These are phyloP conservation scores for Penicillium nucicola DNA, from an alignment of 495 filamentous ascomycete species.

Conservation along the genomic window DNA sequence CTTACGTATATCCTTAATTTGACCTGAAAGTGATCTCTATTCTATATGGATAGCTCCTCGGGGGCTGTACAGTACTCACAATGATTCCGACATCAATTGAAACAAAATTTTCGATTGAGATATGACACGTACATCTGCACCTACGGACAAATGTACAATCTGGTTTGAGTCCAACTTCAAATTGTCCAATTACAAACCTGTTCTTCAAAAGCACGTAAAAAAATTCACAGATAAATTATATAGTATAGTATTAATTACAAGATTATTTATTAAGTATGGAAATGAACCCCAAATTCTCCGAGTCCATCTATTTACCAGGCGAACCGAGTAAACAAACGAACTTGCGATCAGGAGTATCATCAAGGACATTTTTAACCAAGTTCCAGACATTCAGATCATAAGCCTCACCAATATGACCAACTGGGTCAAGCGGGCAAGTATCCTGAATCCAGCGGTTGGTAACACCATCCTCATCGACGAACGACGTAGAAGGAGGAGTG, in stretches of 20 bases:
- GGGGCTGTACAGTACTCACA: too few relatives aligned
- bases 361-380: slow-evolving; percentile 49
- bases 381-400: slow-evolving; percentile 56
- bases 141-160: too few relatives aligned
- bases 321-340: slow-evolving; percentile 38
- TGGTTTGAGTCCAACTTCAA: too few relatives aligned
- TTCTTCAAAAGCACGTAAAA: too few relatives aligned
- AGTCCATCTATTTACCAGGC: slow-evolving; percentile 26
- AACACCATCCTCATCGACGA: slow-evolving; percentile 45
- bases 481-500: slow-evolving; percentile 39
- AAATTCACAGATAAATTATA: too few relatives aligned
- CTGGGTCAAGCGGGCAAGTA: slow-evolving; percentile 42
- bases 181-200: too few relatives aligned
- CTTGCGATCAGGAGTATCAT: slow-evolving; percentile 30
- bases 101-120: too few relatives aligned
- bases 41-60: too few relatives aligned
- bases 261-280: slow-evolving; percentile 6
- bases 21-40: too few relatives aligned
- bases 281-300: not conserved
- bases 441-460: slow-evolving; percentile 46
- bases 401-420: slow-evolving; percentile 52
- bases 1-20: too few relatives aligned
- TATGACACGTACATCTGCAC: too few relatives aligned
- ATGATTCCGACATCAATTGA: too few relatives aligned
- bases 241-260: not conserved